Percentiles rank a stretch among this genome's conserved stretches.
Evolutionary conservation across 192 early-diverging fungal species (phyloP).

Genomic region (Coemansia sp.): DNA sequence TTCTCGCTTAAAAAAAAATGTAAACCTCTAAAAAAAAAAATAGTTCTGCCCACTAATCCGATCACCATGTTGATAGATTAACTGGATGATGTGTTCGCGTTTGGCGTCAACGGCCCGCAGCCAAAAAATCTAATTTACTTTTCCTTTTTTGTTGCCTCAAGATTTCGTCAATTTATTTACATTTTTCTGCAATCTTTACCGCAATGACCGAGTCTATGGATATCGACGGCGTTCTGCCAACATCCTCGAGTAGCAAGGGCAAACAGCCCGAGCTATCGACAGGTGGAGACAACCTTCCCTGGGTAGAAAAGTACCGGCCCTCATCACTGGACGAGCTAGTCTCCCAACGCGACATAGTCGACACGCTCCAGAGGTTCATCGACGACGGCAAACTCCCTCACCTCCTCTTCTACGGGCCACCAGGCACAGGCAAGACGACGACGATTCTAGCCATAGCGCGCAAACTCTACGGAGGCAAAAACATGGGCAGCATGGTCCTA

Average conservation of each 20-base stretch:
- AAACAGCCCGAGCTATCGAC: conserved; percentile 30
- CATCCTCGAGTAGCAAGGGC: conserved; percentile 29
- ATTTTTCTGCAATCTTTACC: neutral
- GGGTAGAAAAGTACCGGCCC: conserved; percentile 99
- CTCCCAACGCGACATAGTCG: conserved; percentile 89
- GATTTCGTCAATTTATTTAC: neutral
- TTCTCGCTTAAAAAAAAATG: conserved; percentile 5
- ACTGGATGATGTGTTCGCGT: neutral
- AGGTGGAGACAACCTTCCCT: conserved; percentile 40
- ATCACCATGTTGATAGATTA: neutral
- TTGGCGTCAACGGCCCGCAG: conserved; percentile 4
- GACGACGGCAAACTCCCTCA: conserved; percentile 92
- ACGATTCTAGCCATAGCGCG: conserved; percentile 94
- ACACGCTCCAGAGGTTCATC: conserved; percentile 89
- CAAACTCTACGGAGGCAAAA: conserved; percentile 77
- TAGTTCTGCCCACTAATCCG: neutral
- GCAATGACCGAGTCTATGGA: conserved; percentile 54
- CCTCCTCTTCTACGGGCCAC: conserved; percentile 97
- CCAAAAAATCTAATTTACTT: neutral
- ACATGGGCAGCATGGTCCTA: conserved; percentile 86
- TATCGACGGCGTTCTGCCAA: conserved; percentile 30
- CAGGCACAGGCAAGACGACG: conserved; percentile 96
- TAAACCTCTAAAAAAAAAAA: conserved; percentile 6
- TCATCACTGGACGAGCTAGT: conserved; percentile 87
- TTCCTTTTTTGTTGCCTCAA: neutral